Evolutionary conservation across 1,139 yeast genomes (phyloP), one percentile per base, ranked within the genome.

Genomic region (Pichia sp.): DNA sequence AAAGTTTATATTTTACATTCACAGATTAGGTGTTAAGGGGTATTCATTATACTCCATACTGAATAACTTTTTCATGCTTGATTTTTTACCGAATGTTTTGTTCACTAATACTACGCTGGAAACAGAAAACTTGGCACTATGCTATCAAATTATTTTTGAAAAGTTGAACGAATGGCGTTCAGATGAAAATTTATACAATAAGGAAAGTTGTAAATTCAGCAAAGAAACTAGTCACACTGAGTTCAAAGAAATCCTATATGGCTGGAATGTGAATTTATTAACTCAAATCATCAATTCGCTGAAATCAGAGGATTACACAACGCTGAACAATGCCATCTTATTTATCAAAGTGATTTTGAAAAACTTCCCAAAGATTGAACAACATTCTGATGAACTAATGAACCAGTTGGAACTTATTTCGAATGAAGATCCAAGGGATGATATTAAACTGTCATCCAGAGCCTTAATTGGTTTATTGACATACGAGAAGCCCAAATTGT

Each of bases 101-200:
- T 81, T 77, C 55, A 79, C 94, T 2, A 75, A 81, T 43, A 85
- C 96, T 0, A 75, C 87, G 1, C 64, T 72, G 6, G 96, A 90
- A 59, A 81, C 95, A 0, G 95, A 88, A 56, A 85, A 85, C 59
- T 61, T 87, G 39, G 96, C 96, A 2, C 63, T 86, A 28, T 88
- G 90, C 55, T 75, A 79, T 55, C 71, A 79, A 11, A 79, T 77
- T 38, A 52, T 85, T 1, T 64, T 88, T 37, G 65, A 68, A 39
- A 52, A 57, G 11, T 43, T 60, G n/a, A 49, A 57, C 34, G 42
- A 29, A 2, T 59, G 62, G 61, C 74, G 83, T 79, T 64, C 65
- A 2, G 55, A 64, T 28, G 59, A 58, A 29, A 54, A 48, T 2
- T 41, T 50, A 4, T 71, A 59, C 50, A 50, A 54, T 3, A 41